phyloP scores from a whole-genome alignment of 2,329 filamentous ascomycete genomes.

The Trichoderma koningiopsis region DNA sequence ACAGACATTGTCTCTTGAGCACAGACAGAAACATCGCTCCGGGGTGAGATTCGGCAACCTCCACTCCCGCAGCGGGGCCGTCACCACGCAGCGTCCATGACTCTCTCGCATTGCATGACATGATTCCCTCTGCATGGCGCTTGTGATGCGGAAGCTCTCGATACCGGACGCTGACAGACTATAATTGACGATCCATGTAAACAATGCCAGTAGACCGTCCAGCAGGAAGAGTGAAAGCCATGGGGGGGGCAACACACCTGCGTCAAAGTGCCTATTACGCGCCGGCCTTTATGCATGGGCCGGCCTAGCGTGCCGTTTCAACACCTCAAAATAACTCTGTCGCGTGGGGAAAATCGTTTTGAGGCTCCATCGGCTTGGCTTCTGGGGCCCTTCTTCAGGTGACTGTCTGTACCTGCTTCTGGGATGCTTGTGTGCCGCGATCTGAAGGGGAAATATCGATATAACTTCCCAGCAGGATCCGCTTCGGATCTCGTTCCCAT shows the following conservation, averaged over 20 bases:
- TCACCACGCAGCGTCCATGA: background rate
- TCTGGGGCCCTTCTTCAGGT: conserved; percentile 18
- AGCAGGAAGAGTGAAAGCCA: background rate
- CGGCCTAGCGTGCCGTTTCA: conserved; percentile 9
- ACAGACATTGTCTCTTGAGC: background rate
- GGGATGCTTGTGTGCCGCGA: background rate
- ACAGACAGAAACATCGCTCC: background rate
- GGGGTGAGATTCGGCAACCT: background rate
- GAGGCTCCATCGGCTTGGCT: conserved; percentile 10
- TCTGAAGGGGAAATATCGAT: background rate
- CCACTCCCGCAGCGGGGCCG: conserved; percentile 10
- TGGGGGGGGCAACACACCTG: background rate
- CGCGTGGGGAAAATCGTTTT: background rate
- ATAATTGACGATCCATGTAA: background rate
- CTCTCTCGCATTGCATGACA: background rate
- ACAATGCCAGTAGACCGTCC: background rate
- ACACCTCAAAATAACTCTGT: conserved; percentile 22
- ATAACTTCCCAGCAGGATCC: conserved; percentile 11
- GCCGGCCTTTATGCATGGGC: conserved; percentile 7
- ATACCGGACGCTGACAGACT: background rate
- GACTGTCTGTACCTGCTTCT: background rate
- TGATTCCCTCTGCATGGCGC: conserved; percentile 14
- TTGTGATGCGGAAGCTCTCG: background rate
- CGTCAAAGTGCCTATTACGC: background rate
- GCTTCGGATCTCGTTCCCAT: background rate